These are phyloP conservation scores for Dactylis glomerata DNA, from an alignment of 176 grass and related monocot species.

Conservation along the genomic window DNA sequence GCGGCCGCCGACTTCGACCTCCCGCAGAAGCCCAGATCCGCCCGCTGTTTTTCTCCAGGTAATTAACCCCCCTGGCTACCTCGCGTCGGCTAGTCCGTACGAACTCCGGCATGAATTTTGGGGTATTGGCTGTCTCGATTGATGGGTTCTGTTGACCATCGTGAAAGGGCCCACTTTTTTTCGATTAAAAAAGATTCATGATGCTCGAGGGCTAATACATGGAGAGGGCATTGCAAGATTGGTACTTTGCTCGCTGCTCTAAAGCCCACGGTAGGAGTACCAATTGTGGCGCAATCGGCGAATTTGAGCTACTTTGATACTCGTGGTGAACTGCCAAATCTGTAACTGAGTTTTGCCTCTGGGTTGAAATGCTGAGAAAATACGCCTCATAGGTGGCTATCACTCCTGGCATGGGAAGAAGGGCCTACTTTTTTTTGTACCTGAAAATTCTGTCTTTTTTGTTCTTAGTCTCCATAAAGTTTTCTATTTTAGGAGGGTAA, in stretches of 20 bases:
- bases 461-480: not conserved
- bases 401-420: not conserved
- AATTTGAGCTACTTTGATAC: not conserved
- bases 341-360: not conserved
- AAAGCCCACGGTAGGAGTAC: not conserved
- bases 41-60: constrained; percentile 1
- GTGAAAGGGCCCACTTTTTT: not conserved
- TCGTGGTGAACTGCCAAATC: not conserved
- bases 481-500: not conserved
- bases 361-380: not conserved
- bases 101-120: not conserved
- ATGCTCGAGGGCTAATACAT: not conserved
- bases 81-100: not conserved
- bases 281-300: not conserved
- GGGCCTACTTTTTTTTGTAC: not conserved
- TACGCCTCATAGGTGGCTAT: too few relatives aligned
- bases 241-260: not conserved
- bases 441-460: too few relatives aligned
- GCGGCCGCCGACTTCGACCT: not conserved
- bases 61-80: not conserved
- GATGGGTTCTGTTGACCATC: not conserved
- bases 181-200: not conserved
- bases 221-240: not conserved
- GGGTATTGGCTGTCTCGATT: not conserved
- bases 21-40: not conserved